Evolutionary conservation across 176 grass and related monocot genomes (phyloP).

Genomic region (Dactylis glomerata): DNA sequence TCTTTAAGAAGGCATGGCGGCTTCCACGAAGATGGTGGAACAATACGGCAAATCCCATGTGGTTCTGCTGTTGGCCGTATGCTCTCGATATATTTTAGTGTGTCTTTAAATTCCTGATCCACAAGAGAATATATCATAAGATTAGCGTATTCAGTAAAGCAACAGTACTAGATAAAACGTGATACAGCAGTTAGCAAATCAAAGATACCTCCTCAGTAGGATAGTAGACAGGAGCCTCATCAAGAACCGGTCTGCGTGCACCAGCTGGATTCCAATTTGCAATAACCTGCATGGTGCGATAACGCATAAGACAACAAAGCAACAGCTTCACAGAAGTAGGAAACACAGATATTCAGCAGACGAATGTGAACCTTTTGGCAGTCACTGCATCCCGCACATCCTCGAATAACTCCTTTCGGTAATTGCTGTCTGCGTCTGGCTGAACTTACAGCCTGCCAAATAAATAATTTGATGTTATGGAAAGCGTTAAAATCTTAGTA

Average conservation of each 20-base stretch:
- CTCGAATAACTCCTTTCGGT: constrained; percentile 89
- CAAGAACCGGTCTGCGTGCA: constrained; percentile 59
- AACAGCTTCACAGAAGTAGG: constrained; percentile 1
- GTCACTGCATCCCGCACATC: constrained; percentile 58
- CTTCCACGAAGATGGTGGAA: constrained; percentile 88
- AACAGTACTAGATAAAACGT: not conserved
- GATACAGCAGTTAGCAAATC: constrained; percentile 2
- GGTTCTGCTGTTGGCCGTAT: constrained; percentile 66
- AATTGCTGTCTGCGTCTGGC: constrained; percentile 33
- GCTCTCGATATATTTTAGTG: constrained; percentile 80
- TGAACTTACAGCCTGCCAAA: constrained; percentile 48
- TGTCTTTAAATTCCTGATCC: constrained; percentile 83
- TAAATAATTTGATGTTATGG: not conserved
- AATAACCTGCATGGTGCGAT: constrained; percentile 47
- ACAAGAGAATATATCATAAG: constrained; percentile 22
- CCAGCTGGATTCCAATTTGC: constrained; percentile 79
- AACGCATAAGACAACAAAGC: constrained; percentile 10
- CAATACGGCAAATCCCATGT: constrained; percentile 91
- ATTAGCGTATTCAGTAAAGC: not conserved
- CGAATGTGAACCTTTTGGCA: constrained; percentile 68
- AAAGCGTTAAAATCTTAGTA: constrained; percentile 16
- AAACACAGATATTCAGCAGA: constrained; percentile 1
- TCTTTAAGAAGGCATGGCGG: constrained; percentile 83
- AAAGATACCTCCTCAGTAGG: constrained; percentile 83
- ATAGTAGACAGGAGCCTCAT: constrained; percentile 82